Evolutionary conservation across 768 basidiomycete species (phyloP).

Genomic region (Chlorophyllum brunneum): DNA sequence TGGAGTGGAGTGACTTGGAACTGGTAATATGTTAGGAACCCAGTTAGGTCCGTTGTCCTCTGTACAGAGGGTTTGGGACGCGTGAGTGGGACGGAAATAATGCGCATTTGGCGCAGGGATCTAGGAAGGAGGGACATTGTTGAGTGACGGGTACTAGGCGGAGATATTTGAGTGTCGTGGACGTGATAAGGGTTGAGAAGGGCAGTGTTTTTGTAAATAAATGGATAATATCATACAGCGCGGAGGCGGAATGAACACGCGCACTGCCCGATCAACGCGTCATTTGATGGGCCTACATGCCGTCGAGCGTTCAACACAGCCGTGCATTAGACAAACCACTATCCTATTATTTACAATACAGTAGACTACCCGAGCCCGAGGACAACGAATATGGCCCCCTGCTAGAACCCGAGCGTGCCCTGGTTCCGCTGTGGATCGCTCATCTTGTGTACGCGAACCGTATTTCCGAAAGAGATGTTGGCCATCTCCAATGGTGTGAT

Average conservation of each 20-base stretch:
- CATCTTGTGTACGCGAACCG: conserved; percentile 77
- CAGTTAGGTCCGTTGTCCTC: conserved; percentile 16
- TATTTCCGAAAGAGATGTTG: conserved; percentile 60
- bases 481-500: conserved; percentile 97
- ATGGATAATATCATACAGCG: neutral
- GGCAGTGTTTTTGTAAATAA: neutral
- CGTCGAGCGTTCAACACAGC: neutral
- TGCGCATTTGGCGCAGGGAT: conserved; percentile 38
- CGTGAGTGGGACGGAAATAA: conserved; percentile 44
- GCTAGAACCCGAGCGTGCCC: conserved; percentile 30
- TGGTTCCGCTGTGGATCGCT: conserved; percentile 74
- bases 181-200: neutral
- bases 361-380: neutral
- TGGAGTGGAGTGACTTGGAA: conserved; percentile 36
- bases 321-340: neutral
- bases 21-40: conserved; percentile 38
- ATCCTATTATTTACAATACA: neutral
- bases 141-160: neutral
- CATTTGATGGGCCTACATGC: too few species aligned
- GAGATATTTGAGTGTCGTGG: neutral
- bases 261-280: conserved; percentile 5
- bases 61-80: conserved; percentile 21
- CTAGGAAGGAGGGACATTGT: conserved; percentile 14
- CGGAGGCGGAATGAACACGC: neutral
- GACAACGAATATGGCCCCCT: neutral